phyloP scores from a whole-genome alignment of 805 yeast species.

The Millerozyma acaciae region DNA sequence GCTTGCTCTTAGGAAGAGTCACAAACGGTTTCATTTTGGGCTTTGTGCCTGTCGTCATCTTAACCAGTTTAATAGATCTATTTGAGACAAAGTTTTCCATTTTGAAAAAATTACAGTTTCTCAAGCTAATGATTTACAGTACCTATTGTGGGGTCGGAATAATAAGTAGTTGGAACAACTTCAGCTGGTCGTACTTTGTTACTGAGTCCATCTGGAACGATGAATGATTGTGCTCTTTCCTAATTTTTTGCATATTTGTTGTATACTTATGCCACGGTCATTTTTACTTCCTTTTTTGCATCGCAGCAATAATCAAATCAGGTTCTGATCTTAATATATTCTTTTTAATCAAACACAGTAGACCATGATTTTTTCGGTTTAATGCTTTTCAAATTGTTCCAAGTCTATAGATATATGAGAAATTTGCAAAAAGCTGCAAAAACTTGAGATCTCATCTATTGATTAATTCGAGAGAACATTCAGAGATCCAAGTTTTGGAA shows the following conservation, averaged over 20 bases:
- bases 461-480: too few relatives aligned
- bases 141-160: constrained; percentile 86
- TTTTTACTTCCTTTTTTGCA: not conserved
- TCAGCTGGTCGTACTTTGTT: constrained; percentile 83
- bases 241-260: not conserved
- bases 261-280: too few relatives aligned
- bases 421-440: too few relatives aligned
- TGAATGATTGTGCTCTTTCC: constrained; percentile 8
- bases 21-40: constrained; percentile 65
- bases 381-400: too few relatives aligned
- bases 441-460: too few relatives aligned
- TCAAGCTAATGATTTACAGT: constrained; percentile 77
- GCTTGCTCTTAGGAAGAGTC: constrained; percentile 59
- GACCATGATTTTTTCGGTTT: too few relatives aligned
- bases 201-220: constrained; percentile 67
- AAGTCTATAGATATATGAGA: too few relatives aligned
- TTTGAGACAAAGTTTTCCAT: constrained; percentile 52
- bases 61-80: constrained; percentile 44
- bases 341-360: too few relatives aligned
- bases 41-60: constrained; percentile 56
- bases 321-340: too few relatives aligned
- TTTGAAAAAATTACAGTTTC: constrained; percentile 62
- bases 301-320: too few relatives aligned
- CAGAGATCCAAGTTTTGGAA: too few relatives aligned
- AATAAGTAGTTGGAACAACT: constrained; percentile 80